phyloP scores from a whole-genome alignment of 1,284 basidiomycete genomes.

The Cryptococcus wingfieldii region DNA sequence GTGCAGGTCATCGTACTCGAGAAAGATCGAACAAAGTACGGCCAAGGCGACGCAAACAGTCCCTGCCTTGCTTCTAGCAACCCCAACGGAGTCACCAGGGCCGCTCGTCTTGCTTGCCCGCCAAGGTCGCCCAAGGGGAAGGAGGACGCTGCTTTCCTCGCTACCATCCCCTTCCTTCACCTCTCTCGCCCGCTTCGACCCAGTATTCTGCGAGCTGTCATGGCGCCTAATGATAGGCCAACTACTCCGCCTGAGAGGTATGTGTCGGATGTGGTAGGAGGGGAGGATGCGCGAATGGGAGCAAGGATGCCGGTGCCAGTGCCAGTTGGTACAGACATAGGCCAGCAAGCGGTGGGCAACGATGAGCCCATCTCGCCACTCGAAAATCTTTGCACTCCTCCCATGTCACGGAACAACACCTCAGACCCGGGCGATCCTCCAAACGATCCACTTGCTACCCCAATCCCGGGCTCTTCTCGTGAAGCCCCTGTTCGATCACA shows the following conservation, averaged over 20 bases:
- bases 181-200: slow-evolving; percentile 25
- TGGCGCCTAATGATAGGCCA: not conserved
- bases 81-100: slow-evolving; percentile 1
- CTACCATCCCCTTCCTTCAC: slow-evolving; percentile 4
- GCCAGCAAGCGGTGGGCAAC: too few species aligned
- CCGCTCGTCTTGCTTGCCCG: not conserved
- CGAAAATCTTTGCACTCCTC: too few species aligned
- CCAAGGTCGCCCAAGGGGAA: not conserved
- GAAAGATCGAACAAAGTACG: slow-evolving; percentile 6
- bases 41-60: not conserved
- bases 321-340: not conserved
- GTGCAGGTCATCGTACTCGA: slow-evolving; percentile 25
- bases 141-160: slow-evolving; percentile 2
- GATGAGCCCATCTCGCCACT: too few species aligned
- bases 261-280: slow-evolving; percentile 15
- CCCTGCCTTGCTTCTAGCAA: not conserved
- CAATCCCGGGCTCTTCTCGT: too few species aligned
- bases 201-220: slow-evolving; percentile 22
- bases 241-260: slow-evolving; percentile 5
- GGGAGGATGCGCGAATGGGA: slow-evolving; percentile 2
- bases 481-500: too few species aligned
- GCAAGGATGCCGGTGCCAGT: not conserved
- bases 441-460: too few species aligned
- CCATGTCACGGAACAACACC: too few species aligned
- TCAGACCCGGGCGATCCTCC: too few species aligned